phyloP scores from a whole-genome alignment of 2,329 filamentous ascomycete species.

The Aspergillus sp. region DNA sequence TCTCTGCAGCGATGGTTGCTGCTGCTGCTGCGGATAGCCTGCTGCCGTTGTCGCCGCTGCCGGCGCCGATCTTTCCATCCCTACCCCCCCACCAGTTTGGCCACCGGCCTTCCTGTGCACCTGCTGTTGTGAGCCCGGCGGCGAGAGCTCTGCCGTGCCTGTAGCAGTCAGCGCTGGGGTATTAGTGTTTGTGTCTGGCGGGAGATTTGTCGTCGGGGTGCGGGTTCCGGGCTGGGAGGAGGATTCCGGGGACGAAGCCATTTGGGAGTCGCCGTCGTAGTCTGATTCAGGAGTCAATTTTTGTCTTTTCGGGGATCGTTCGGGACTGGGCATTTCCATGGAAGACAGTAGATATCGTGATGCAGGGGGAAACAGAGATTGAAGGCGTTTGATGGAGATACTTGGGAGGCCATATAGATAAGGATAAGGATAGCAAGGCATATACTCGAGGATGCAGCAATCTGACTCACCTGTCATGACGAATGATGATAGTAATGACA shows the following conservation, averaged over 20 bases:
- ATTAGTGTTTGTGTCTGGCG: constrained; percentile 11
- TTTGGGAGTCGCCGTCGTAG: constrained; percentile 48
- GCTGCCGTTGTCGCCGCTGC: not conserved
- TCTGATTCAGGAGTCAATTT: constrained; percentile 26
- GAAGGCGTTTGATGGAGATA: too few species aligned
- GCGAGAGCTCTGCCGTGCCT: constrained; percentile 42
- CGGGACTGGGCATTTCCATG: too few species aligned
- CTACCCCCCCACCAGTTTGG: not conserved
- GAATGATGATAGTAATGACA: too few species aligned
- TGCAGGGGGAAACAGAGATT: too few species aligned
- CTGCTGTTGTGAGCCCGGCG: constrained; percentile 45
- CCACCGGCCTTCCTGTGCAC: constrained; percentile 8
- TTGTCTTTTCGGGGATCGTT: not conserved
- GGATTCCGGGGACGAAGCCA: constrained; percentile 42
- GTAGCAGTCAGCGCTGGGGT: too few species aligned
- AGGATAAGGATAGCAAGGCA: too few species aligned
- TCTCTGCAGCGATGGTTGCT: constrained; percentile 22
- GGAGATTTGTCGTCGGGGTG: constrained; percentile 30
- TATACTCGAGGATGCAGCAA: too few species aligned
- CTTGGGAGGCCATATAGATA: too few species aligned
- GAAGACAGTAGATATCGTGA: too few species aligned
- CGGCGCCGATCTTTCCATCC: not conserved
- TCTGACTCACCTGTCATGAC: too few species aligned
- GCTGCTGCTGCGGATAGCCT: not conserved
- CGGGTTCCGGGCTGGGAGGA: constrained; percentile 30